These are phyloP conservation scores for Aegilops tauschii DNA, from an alignment of 176 grass and related monocot species.

Conservation along the genomic window DNA sequence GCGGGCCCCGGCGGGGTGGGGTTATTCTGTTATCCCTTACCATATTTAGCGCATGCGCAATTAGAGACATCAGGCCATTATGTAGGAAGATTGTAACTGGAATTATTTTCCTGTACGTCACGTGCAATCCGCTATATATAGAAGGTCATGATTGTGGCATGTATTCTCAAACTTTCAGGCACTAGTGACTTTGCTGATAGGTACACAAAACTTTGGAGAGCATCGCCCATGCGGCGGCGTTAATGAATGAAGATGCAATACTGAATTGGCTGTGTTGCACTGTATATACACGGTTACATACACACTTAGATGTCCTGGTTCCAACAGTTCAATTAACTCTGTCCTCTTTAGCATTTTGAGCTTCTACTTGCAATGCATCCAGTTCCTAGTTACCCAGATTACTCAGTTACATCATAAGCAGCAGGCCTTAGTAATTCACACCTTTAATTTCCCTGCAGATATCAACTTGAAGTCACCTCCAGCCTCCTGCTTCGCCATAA, in stretches of 20 bases:
- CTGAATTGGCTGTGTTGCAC: neutral
- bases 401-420: neutral
- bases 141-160: neutral
- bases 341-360: neutral
- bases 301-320: neutral
- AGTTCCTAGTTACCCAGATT: neutral
- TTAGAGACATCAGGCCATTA: neutral
- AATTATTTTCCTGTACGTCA: neutral
- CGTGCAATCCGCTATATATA: neutral
- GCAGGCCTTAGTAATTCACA: neutral
- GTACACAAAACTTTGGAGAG: neutral
- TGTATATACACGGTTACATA: neutral
- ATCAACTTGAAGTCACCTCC: neutral
- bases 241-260: neutral
- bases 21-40: too few species aligned
- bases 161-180: neutral
- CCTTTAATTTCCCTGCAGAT: constrained; percentile 31
- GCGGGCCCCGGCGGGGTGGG: too few species aligned
- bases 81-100: neutral
- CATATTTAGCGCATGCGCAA: neutral
- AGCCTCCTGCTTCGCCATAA: constrained; percentile 17
- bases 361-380: neutral
- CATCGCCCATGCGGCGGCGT: neutral
- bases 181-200: neutral
- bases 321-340: neutral